Base-by-base conservation (phyloP, 2,329 filamentous ascomycete genomes). In the Cladosporium sp. region DNA sequence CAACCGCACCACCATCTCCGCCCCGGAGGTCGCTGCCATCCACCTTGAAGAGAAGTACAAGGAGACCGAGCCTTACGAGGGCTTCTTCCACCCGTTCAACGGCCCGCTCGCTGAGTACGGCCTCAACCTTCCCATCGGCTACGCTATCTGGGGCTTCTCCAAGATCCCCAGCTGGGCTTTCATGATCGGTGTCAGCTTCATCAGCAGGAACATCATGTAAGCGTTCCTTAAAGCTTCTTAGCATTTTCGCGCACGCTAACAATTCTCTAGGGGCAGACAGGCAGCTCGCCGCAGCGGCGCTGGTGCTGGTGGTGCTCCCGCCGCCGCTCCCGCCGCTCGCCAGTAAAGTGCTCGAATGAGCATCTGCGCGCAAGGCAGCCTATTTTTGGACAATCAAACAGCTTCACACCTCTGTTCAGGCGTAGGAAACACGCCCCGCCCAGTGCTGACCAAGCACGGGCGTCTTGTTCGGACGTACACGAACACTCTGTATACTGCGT, bases 191-290 rank as follows among this genome's bases (percentile, higher is more conserved):
- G 77, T 92, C 61, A 87, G 84, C 49, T 83, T 91, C 67, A 64
- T 86, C 58, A 89, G 83, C 77, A 79, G 87, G 66, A 80, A 76
- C 54, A 79, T 91, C 70, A 89, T 91, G 87, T 89, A 74, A 79
- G 85, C 77, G 13, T 22, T 42, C 4, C 13, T 13, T 19, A 8
- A 7, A 13, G 10, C 8, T 38, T 6, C 18, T 18, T 2, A 31
- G 22, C 42, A 28, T 28, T 3, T 28, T 14, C 38, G 11, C 11
- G 35, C 14, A n/a, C 41, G 32, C 51, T 53, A 53, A 53, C 51
- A 43, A 46, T 11, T 8, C 19, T 18, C 34, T 33, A 53, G 51
- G 51, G 40, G 51, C 31, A 45, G 51, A 22, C 51, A 46, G 22
- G 41, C 51, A 11, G 42, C 42, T 44, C 49, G 43, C 28, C 49